Base-by-base conservation (phyloP, 1,139 yeast genomes). In the Nematodospora anomalae region DNA sequence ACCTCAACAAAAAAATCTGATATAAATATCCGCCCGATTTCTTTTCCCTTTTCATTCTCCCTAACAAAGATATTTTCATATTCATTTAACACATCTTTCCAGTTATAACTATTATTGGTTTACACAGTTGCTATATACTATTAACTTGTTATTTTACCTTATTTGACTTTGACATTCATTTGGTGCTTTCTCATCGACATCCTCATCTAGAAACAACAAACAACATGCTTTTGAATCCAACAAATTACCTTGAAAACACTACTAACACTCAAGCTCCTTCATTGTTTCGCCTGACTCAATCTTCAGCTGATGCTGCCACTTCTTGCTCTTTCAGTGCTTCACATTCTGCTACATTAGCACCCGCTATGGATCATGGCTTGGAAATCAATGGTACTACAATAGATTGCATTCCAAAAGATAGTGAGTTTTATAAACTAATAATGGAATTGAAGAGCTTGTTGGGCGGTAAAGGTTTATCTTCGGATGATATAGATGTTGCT, bases 401-500 rank as follows among this genome's bases (percentile, higher is more conserved):
- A 9, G 41, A 38, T 28, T 30, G 41, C 15, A 23, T 45, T 16
- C 43, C 47, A 14, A 30, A 31, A 16, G 35, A 35, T 10, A 41
- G 45, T 9, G 31, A 33, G 15, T 47, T 47, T 28, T 36, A 39
- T 26, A 34, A 43, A 33, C 38, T 47, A 26, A 62, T 70, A 36
- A 41, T 42, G 20, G 46, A 61, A 30, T 57, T 70, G 29, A 58
- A 64, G 35, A 45, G 45, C 14, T 36, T 64, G n/a, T 53, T 70
- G 33, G 47, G 55, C 3, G 56, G 60, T 38, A 62, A 64, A 42
- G 76, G 76, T 0, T 54, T 70, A 26, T 35, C 68, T 8, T 58
- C 67, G 9, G 62, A 60, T n/a, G 87, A 82, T 38, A 75, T 82
- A 27, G 82, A 83, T 51, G 71, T 78, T 38, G 64, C 60, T 6